Percentiles rank a stretch among this genome's conserved stretches.
phyloP scores from a whole-genome alignment of 2,329 filamentous ascomycete genomes.

The Xylariomycetidae sp. region DNA sequence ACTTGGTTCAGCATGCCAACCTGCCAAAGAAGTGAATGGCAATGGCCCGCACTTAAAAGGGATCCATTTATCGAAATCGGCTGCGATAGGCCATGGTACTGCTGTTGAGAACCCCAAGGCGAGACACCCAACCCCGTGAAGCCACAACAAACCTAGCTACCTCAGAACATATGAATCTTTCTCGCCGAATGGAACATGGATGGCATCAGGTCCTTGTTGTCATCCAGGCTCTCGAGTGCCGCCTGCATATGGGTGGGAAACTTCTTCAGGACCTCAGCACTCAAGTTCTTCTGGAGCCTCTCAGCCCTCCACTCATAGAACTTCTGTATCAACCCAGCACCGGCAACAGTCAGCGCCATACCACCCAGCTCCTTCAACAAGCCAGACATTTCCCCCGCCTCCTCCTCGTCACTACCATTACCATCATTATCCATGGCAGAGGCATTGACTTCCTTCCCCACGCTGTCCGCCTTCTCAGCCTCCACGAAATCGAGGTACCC shows the following conservation, averaged over 20 bases:
- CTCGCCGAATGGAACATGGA: slow-evolving; percentile 28
- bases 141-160: neutral
- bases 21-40: too few relatives aligned
- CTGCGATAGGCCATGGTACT: too few relatives aligned
- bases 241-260: slow-evolving; percentile 22
- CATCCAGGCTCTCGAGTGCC: slow-evolving; percentile 27
- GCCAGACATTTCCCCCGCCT: slow-evolving; percentile 6
- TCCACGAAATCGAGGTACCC: slow-evolving; percentile 4
- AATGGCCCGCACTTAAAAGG: too few relatives aligned
- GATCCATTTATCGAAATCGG: too few relatives aligned
- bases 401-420: slow-evolving; percentile 7
- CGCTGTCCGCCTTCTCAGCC: slow-evolving; percentile 8
- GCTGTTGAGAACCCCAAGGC: too few relatives aligned
- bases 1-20: too few relatives aligned
- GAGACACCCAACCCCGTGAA: too few relatives aligned
- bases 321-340: slow-evolving; percentile 20
- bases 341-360: slow-evolving; percentile 13
- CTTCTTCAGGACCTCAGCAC: slow-evolving; percentile 23
- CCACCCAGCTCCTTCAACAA: slow-evolving; percentile 13
- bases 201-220: slow-evolving; percentile 26
- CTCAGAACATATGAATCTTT: slow-evolving; percentile 28
- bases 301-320: slow-evolving; percentile 22
- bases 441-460: too few relatives aligned
- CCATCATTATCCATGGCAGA: slow-evolving; percentile 11
- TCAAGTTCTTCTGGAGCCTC: slow-evolving; percentile 21